A percentile compares a stretch with the other conserved stretches of the same genome.
Conservation (phyloP, 1,284 basidiomycete genomes). For the Athelia psychrophila region DNA sequence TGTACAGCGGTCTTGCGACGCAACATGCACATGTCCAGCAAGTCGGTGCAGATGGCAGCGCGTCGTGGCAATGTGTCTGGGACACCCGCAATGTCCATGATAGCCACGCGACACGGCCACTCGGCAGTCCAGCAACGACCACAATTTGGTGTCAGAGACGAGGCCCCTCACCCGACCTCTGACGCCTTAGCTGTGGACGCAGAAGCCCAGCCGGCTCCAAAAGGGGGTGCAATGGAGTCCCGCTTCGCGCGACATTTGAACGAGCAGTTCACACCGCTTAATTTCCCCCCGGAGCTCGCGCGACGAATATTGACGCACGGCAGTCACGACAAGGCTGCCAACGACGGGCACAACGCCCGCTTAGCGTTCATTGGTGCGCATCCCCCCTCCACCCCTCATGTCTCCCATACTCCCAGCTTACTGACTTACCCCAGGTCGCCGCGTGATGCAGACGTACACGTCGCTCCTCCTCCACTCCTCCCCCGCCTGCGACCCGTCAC, state of each 20-base stretch:
- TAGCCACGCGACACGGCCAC: not conserved
- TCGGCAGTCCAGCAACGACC: not conserved
- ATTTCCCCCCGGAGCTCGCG: constrained; percentile 68
- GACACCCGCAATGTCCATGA: not conserved
- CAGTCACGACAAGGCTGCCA: constrained; percentile 58
- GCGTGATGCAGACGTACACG: constrained; percentile 71
- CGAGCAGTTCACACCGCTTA: constrained; percentile 57
- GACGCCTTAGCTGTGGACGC: not conserved
- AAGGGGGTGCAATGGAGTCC: not conserved
- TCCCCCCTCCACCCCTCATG: not conserved
- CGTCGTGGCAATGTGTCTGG: not conserved
- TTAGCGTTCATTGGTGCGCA: constrained; percentile 65
- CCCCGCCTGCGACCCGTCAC: constrained; percentile 39
- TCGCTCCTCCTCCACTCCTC: constrained; percentile 66
- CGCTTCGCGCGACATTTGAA: constrained; percentile 54
- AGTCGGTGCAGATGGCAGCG: not conserved
- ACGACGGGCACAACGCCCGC: constrained; percentile 65
- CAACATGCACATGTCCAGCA: not conserved
- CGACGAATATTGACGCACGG: constrained; percentile 71
- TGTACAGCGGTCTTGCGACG: not conserved
- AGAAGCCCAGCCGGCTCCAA: not conserved
- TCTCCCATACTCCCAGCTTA: not conserved
- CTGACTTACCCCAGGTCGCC: constrained; percentile 48
- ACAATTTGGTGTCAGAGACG: not conserved
- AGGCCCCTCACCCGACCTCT: not conserved